phyloP scores from a whole-genome alignment of 2,329 filamentous ascomycete genomes.

The Pseudocercospora fuligena region DNA sequence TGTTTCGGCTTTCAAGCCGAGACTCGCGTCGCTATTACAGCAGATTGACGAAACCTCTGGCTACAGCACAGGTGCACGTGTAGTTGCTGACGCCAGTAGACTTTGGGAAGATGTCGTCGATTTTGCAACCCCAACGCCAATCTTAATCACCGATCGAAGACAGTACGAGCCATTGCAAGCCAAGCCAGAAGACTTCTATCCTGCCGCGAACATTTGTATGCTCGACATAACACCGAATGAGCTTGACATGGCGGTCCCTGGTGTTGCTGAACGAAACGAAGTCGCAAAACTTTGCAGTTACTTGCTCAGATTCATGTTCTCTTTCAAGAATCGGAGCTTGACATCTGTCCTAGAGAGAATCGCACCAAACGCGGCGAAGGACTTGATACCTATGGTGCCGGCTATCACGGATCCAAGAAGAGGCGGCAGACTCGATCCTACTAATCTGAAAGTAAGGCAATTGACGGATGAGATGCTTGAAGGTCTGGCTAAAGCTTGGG shows the following conservation, averaged over 20 bases:
- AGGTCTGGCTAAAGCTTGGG: constrained; percentile 64
- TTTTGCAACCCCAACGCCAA: constrained; percentile 23
- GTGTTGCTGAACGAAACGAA: constrained; percentile 33
- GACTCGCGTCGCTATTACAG: constrained; percentile 10
- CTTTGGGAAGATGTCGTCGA: constrained; percentile 2
- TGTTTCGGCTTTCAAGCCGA: constrained; percentile 14
- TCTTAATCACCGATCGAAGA: constrained; percentile 71
- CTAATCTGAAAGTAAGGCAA: constrained; percentile 52
- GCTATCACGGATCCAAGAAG: constrained; percentile 54
- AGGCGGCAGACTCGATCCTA: constrained; percentile 53
- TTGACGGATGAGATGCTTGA: constrained; percentile 61
- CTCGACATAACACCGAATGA: constrained; percentile 69
- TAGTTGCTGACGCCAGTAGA: constrained; percentile 18
- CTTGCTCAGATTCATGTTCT: constrained; percentile 55
- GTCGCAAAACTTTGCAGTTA: constrained; percentile 43
- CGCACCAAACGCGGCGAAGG: constrained; percentile 65
- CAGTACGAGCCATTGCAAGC: constrained; percentile 70
- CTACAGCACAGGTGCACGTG: not conserved
- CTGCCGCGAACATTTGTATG: constrained; percentile 60
- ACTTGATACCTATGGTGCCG: constrained; percentile 55
- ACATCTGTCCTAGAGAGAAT: constrained; percentile 55
- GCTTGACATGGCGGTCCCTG: constrained; percentile 37
- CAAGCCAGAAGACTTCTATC: constrained; percentile 67
- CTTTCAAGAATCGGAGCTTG: constrained; percentile 44
- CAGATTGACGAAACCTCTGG: not conserved